Evolutionary conservation across 2,329 filamentous ascomycete genomes (phyloP), one percentile per base, ranked within the genome.

Genomic region (Alternaria consortialis): DNA sequence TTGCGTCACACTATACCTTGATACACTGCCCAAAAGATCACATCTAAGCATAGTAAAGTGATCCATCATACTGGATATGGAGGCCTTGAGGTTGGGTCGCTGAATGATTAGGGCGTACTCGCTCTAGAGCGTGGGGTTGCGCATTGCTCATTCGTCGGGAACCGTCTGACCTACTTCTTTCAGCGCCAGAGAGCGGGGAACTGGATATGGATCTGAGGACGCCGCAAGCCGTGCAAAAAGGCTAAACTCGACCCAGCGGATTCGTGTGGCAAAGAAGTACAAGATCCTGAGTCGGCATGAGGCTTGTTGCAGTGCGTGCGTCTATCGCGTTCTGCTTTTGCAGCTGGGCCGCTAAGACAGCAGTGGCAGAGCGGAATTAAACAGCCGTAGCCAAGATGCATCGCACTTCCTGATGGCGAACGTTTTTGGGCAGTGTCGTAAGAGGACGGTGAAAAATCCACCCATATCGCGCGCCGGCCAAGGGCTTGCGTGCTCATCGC

Each of bases 1-100:
- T 69, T 73, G 73, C 68, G 66, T 72, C 53, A 62, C 60, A 65
- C 64, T 61, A 60, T 62, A 70, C 64, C 70, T 73, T 72, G 68
- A 68, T 70, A 74, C 68, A 69, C 68, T 39, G 20, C 7, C n/a
- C 56, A 60, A 29, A 58, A 46, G 57, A 66, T 63, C 60, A 64
- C 60, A 67, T 60, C 60, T 62, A 62, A 58, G 64, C 67, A 69
- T 59, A 63, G 64, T 67, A 60, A 64, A 64, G 56, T 50, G 64
- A 66, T 69, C 64, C 69, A 69, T 68, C 56, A 64, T 55, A 67
- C 63, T 64, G 70, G 71, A 63, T 60, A 65, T 66, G 67, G 58
- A 65, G 67, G 68, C 69, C 68, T 71, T 70, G 70, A 64, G 66
- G 54, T 67, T 64, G 67, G 71, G 63, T 54, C 47, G 39, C 53